Evolutionary conservation across 768 basidiomycete genomes (phyloP).

Genomic region (Dentipellis sp.): DNA sequence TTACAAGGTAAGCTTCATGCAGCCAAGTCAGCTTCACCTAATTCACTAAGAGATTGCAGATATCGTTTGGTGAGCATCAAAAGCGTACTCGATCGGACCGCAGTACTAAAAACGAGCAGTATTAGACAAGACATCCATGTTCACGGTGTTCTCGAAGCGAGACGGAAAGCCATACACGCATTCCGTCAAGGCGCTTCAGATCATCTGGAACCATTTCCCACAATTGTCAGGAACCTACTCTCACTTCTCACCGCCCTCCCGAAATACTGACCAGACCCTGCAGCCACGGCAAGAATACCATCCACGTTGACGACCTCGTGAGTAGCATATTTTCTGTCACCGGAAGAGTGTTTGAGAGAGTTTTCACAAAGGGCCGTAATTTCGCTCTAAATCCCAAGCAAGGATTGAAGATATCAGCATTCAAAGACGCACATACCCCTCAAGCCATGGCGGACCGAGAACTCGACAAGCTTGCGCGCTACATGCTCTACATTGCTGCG

Average conservation of each 20-base stretch:
- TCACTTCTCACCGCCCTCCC: slow-evolving; percentile 1
- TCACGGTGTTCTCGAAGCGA: slow-evolving; percentile 70
- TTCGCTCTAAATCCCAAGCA: slow-evolving; percentile 82
- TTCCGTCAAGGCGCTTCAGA: slow-evolving; percentile 72
- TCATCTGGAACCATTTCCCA: slow-evolving; percentile 83
- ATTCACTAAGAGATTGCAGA: slow-evolving; percentile 23
- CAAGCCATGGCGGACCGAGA: slow-evolving; percentile 61
- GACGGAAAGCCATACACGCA: slow-evolving; percentile 72
- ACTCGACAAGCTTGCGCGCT: slow-evolving; percentile 52
- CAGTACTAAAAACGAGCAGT: slow-evolving; percentile 30
- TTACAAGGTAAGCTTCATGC: slow-evolving; percentile 46
- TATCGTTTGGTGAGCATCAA: slow-evolving; percentile 46
- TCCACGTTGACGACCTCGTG: slow-evolving; percentile 83
- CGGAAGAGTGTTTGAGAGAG: neutral
- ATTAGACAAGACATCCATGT: slow-evolving; percentile 84
- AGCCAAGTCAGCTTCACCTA: neutral
- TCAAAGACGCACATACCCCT: slow-evolving; percentile 66
- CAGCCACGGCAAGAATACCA: slow-evolving; percentile 63
- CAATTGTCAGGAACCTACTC: slow-evolving; percentile 44
- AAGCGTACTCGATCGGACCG: no score
- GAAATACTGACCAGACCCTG: neutral
- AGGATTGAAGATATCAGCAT: slow-evolving; percentile 77
- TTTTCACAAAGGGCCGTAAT: slow-evolving; percentile 38
- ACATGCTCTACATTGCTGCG: slow-evolving; percentile 55
- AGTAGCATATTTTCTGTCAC: slow-evolving; percentile 10